Base-by-base conservation (phyloP, 2,329 filamentous ascomycete genomes). In the Fusarium sp. region DNA sequence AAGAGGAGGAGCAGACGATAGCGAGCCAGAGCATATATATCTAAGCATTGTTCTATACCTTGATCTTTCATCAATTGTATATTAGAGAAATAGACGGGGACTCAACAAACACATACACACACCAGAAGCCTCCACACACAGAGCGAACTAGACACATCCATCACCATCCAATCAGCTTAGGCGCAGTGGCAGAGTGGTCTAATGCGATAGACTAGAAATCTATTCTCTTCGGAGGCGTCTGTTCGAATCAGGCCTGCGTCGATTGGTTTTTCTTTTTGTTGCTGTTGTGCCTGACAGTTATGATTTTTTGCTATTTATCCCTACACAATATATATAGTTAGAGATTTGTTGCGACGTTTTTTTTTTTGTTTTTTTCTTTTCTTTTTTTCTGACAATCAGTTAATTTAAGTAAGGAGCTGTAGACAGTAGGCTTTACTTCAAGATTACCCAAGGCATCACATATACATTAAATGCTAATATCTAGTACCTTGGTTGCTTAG, bases 141-240 rank as follows among this genome's bases (percentile, higher is more conserved):
- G 32, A 6, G 4, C n/a, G 31, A 12, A 44, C 34, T 54, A 63
- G 19, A 22, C 6, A 24, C 5, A 0, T 1, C 0, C 0, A 9
- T 55, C 10, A 52, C 5, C 13, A 53, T 43, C 61, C 57, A 62
- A 64, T 64, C 57, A 64, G 48, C 45, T 39, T 50, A 65, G 61
- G 61, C 61, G 61, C 61, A 64, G 61, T 64, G 61, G 61, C 61
- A 57, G 61, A 64, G 61, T 64, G 61, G 61, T 64, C 61, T 64
- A 64, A 64, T 56, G 61, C 61, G 61, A 64, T 64, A 64, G 61
- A 64, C 61, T 64, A 64, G 61, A 64, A 64, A 64, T 64, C 61
- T 64, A 64, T 65, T 64, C 61, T 64, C 61, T 19, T 64, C 60
- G 61, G 61, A 64, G 61, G 61, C 61, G 61, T 64, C 60, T 65